phyloP scores from a whole-genome alignment of 331 rosid genomes.

The Quercus tomentella region DNA sequence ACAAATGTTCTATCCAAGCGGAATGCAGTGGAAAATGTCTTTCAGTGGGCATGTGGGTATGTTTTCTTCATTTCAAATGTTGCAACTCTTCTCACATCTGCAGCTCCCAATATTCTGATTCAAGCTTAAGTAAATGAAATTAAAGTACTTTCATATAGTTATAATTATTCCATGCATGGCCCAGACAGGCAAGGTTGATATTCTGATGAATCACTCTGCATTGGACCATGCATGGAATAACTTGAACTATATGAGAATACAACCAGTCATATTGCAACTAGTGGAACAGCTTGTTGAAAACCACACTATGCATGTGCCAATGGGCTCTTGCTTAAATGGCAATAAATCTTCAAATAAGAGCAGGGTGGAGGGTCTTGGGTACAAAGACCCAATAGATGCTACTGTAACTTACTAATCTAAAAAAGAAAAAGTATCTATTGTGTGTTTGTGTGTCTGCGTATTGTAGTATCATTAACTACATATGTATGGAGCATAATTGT shows the following conservation, averaged over 20 bases:
- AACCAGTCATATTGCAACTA: neutral
- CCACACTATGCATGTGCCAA: neutral
- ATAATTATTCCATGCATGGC: neutral
- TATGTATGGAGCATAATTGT: too few relatives aligned
- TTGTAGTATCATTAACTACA: too few relatives aligned
- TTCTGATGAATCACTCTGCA: neutral
- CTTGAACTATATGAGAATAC: too few relatives aligned
- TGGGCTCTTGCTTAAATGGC: too few relatives aligned
- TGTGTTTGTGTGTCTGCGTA: too few relatives aligned
- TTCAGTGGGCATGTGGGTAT: conserved; percentile 99
- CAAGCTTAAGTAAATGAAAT: neutral
- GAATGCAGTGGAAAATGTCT: conserved; percentile 81
- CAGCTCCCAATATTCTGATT: neutral
- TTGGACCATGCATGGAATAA: too few relatives aligned
- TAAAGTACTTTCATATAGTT: neutral
- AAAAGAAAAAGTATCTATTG: too few relatives aligned
- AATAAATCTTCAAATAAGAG: too few relatives aligned
- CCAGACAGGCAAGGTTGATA: neutral
- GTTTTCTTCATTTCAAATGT: conserved; percentile 26
- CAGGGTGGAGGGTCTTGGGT: too few relatives aligned
- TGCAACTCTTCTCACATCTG: conserved; percentile 1
- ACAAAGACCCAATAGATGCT: too few relatives aligned
- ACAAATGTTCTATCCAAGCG: conserved; percentile 61
- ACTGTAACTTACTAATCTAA: too few relatives aligned
- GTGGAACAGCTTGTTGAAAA: neutral